Evolutionary conservation across 2,329 filamentous ascomycete species (phyloP), one percentile per base, ranked within the genome.

Genomic region (Diplodia corticola): DNA sequence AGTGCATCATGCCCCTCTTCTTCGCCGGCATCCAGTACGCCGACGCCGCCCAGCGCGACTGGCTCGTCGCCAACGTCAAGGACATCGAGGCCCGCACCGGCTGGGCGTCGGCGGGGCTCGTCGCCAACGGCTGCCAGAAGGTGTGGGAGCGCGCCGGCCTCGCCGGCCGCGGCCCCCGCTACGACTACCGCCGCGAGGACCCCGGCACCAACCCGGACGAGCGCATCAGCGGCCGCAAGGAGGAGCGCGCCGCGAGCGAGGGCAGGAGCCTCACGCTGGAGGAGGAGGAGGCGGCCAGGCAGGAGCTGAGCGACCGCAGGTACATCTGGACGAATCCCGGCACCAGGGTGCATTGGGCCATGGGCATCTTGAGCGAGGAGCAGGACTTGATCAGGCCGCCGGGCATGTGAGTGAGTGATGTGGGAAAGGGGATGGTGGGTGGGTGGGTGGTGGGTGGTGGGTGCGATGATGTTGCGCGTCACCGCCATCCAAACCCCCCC

Each of bases 11-110:
- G 72, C 88, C 89, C 4, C 81, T 97, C 1, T 97, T 98, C 79
- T 92, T 97, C 68, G 90, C 93, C 1, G 94, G 87, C 4, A 87
- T 98, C 12, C 82, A 97, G 83, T 96, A 88, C 75, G 87, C 87
- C 71, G 86, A 91, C 67, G 76, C 87, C 4, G 80, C 79, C 0
- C 93, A 98, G 73, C 88, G 95, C 1, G 84, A 86, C 66, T 96
- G 92, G 91, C 86, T 90, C 0, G 84, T 97, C 69, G 83, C 85
- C 37, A 87, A 90, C 30, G 83, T 97, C 65, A 85, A 88, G 70
- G 89, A 92, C 71, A 89, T 96, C 46, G 87, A 90, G 2, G 86
- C 89, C 1, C 82, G 95, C 7, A 97, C 92, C 0, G 95, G 95
- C 0, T 97, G 92, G 91, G 90, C 92, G 72, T 92, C 90, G 1